Evolutionary conservation across 768 basidiomycete genomes (phyloP), one percentile per base, ranked within the genome.

Genomic region (Agaricus subrufescens): DNA sequence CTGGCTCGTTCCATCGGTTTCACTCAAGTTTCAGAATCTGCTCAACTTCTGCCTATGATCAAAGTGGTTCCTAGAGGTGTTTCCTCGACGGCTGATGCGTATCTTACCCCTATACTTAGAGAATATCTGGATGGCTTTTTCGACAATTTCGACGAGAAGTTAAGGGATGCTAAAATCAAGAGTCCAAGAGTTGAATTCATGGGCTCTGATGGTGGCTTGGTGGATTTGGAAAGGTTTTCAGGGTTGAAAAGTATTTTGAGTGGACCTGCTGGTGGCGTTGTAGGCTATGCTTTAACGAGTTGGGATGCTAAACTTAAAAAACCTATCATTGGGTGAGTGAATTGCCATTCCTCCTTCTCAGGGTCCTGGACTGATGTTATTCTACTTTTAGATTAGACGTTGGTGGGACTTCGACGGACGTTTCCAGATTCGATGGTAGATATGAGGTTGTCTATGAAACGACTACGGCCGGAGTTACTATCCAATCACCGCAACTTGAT

Each of bases 391-490:
- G 91, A 6, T 73, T 94, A 56, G 93, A 95, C 60, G 89, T 95
- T n/a, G 94, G 94, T 3, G 94, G 95, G 12, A 98, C 96, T 0
- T 93, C 90, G 0, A 97, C 95, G 0, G 95, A 98, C 65, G 95
- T 97, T 2, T 96, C 94, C 5, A 83, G 96, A 34, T 98, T 88
- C 66, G 89, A 89, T 15, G 96, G 94, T 0, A 78, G 88, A 31
- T 94, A 94, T 65, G 94, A 98, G 67, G 80, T 92, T 15, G 92
- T 96, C 2, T 96, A 94, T 64, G 95, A 98, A 68, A 94, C 95
- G 0, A 96, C 94, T 0, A 98, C 95, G 0, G 95, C 95, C 0
- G 93, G 94, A 1, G 87, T 97, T 19, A 89, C 89, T 0, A 91
- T 98, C 50, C 92, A 95, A 66, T 89, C 87, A 1, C 92, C 94